These are phyloP conservation scores for Arthrobotrys entomopaga DNA, from an alignment of 2,329 filamentous ascomycete genomes.

Conservation along the genomic window DNA sequence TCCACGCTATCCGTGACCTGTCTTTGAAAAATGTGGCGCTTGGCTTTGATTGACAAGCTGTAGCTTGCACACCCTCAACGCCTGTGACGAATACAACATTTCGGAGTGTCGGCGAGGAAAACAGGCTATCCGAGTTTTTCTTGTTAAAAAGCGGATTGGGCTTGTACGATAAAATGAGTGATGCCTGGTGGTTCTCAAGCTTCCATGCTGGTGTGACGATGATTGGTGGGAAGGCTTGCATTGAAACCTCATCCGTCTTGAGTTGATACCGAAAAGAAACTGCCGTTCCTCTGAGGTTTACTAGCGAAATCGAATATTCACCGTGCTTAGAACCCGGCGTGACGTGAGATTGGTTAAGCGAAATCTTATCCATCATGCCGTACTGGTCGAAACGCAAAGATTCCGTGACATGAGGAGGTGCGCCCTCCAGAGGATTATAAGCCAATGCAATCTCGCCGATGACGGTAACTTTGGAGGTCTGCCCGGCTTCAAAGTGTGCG, in stretches of 20 bases:
- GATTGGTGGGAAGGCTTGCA: slow-evolving; percentile 74
- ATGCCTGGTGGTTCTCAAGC: slow-evolving; percentile 83
- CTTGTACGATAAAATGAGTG: slow-evolving; percentile 83
- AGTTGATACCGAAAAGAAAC: slow-evolving; percentile 94
- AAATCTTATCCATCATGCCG: slow-evolving; percentile 85
- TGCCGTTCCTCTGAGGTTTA: slow-evolving; percentile 75
- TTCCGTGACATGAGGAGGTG: slow-evolving; percentile 66
- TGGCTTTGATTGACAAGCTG: slow-evolving; percentile 79
- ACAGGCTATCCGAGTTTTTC: slow-evolving; percentile 62
- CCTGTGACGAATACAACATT: slow-evolving; percentile 80
- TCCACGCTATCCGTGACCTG: slow-evolving; percentile 81
- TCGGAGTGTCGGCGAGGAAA: slow-evolving; percentile 69
- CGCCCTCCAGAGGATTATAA: slow-evolving; percentile 70
- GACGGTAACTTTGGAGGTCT: slow-evolving; percentile 76
- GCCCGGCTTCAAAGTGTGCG: slow-evolving; percentile 80
- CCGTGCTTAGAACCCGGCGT: slow-evolving; percentile 76
- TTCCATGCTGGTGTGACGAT: slow-evolving; percentile 82
- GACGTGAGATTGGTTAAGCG: slow-evolving; percentile 91
- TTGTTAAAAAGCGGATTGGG: slow-evolving; percentile 76
- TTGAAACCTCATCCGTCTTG: slow-evolving; percentile 72
- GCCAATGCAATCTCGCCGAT: slow-evolving; percentile 89
- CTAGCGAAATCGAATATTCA: slow-evolving; percentile 80
- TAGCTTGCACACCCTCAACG: slow-evolving; percentile 74
- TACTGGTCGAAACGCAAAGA: slow-evolving; percentile 89
- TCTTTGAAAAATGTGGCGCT: slow-evolving; percentile 81